Evolutionary conservation across 257 asterid species (phyloP).

Genomic region (Knoxia roxburghii): DNA sequence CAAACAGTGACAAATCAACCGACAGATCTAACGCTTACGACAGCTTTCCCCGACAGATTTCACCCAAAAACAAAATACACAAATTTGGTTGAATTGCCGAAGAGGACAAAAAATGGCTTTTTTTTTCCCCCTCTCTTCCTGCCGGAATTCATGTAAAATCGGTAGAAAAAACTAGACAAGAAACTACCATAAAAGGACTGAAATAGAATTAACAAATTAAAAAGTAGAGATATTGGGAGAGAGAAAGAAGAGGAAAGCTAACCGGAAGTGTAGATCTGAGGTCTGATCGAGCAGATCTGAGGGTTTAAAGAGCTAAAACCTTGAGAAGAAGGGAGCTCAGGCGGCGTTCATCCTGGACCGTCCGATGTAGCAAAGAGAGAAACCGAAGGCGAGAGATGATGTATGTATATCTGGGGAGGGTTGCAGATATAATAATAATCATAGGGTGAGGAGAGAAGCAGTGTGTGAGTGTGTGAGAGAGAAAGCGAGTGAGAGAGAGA

Average conservation of each 20-base stretch:
- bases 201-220: background rate
- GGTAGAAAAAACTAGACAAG: background rate
- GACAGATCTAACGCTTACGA: constrained; percentile 2
- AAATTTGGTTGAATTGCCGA: background rate
- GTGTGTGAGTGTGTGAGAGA: constrained; percentile 10
- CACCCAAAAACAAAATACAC: background rate
- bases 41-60: background rate
- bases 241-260: constrained; percentile 3
- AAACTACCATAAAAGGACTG: background rate
- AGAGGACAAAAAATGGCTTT: constrained; percentile 2
- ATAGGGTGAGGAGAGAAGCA: background rate
- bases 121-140: too few species aligned
- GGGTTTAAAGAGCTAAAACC: constrained; percentile 21
- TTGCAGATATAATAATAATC: constrained; percentile 11
- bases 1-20: background rate
- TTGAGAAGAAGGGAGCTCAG: constrained; percentile 26
- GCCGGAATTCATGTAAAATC: background rate
- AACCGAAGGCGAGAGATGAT: constrained; percentile 26
- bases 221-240: background rate
- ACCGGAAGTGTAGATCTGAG: constrained; percentile 43
- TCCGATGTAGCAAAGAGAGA: constrained; percentile 40
- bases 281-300: constrained; percentile 32
- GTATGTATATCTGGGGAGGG: background rate
- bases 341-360: constrained; percentile 44
- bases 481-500: constrained; percentile 2